Base-by-base conservation (phyloP, 768 basidiomycete species). In the Tulasnella sp. region DNA sequence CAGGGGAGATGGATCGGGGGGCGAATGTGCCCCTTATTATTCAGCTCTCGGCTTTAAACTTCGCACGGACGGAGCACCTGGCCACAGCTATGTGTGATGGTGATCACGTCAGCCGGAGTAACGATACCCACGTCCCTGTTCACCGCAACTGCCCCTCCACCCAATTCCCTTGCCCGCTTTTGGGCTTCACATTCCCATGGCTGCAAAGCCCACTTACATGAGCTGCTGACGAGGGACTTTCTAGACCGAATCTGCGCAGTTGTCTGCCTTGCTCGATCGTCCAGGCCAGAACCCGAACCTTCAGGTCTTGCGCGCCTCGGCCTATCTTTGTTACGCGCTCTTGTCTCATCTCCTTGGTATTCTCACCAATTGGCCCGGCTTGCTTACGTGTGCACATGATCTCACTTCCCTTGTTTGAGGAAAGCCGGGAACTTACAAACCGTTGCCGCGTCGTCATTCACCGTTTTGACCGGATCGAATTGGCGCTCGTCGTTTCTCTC, bases 41-140 rank as follows among this genome's bases (percentile, higher is more conserved):
- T 64, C 58, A 64, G 58, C 58, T 64, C 58, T n/a, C 58, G 58
- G 58, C 58, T 64, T 64, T 64, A 64, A 64, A 64, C 58, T 64
- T 64, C 58, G 58, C 58, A 64, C 58, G 58, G 58, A n/a, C 58
- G 58, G 58, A 64, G 58, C 58, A 64, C 58, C 58, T 64, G 58
- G 58, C 58, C 58, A 64, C 58, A 64, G 58, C 25, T 29, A 15
- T 64, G 58, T 64, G 58, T 64, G 58, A 64, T 64, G 58, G 25
- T 14, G 58, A 25, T 64, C 58, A 64, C 58, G 58, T 64, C 58
- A 64, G 58, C 58, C 58, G 58, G 58, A 64, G 14, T 64, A 64
- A 25, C 58, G 31, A 64, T 34, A 34, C 58, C 58, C 58, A 64
- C 58, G 58, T 64, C 58, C 58, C 58, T 64, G 58, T 34, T 64